phyloP scores from a whole-genome alignment of 768 basidiomycete genomes.

The Suillus fuscotomentosus region DNA sequence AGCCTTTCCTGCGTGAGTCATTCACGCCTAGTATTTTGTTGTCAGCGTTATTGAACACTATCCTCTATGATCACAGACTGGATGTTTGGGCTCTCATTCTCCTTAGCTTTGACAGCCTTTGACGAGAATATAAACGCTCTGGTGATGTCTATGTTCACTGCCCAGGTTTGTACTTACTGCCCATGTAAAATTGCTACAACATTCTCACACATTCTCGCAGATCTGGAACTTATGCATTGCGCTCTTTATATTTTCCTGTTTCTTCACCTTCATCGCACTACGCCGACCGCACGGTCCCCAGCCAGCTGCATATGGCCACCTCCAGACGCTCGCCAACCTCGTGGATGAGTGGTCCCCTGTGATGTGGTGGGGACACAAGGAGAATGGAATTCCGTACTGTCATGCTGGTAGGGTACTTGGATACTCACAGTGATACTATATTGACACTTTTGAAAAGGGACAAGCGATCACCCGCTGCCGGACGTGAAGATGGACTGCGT shows the following conservation, averaged over 20 bases:
- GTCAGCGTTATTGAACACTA: not conserved
- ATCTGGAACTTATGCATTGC: slow-evolving; percentile 22
- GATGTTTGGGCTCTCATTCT: slow-evolving; percentile 30
- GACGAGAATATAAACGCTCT: no score
- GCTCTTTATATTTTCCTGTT: not conserved
- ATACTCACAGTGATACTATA: not conserved
- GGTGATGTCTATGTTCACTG: slow-evolving; percentile 20
- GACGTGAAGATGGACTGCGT: slow-evolving; percentile 10
- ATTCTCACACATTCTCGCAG: slow-evolving; percentile 8
- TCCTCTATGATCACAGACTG: slow-evolving; percentile 17
- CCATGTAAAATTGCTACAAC: not conserved
- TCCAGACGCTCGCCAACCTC: not conserved
- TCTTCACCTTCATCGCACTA: not conserved
- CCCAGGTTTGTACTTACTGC: slow-evolving; percentile 17
- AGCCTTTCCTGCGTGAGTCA: slow-evolving; percentile 26
- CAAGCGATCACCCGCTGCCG: not conserved
- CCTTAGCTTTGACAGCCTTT: no score
- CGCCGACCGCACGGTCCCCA: not conserved
- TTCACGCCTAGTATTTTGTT: not conserved
- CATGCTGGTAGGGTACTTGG: not conserved
- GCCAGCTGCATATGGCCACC: not conserved
- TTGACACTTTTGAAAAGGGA: not conserved
- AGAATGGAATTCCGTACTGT: not conserved
- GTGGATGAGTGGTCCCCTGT: not conserved
- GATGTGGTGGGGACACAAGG: not conserved